Conservation (phyloP, 345 rosid species). For the Lumnitzera littorea region DNA sequence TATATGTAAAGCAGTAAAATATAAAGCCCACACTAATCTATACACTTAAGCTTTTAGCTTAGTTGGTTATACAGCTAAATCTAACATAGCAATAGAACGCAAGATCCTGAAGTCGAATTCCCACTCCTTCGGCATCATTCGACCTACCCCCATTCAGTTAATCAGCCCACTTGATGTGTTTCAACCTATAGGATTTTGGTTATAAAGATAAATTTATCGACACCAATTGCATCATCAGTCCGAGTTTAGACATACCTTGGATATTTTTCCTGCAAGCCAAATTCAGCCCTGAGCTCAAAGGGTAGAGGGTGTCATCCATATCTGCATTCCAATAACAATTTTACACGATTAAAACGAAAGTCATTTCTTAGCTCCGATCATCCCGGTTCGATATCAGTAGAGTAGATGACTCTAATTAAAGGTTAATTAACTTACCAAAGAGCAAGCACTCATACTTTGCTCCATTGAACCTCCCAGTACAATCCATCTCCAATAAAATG, state of each 20-base stretch:
- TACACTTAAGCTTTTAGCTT: too few species aligned
- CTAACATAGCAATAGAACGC: too few species aligned
- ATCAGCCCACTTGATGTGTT: too few species aligned
- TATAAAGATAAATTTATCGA: background rate
- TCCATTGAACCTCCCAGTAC: constrained; percentile 23
- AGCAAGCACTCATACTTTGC: constrained; percentile 69
- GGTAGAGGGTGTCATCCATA: constrained; percentile 85
- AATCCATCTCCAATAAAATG: constrained; percentile 41
- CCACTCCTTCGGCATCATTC: too few species aligned
- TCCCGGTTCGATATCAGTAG: background rate
- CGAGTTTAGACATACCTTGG: constrained; percentile 35
- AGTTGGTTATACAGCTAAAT: too few species aligned
- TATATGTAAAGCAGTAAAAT: too few species aligned
- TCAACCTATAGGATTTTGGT: background rate
- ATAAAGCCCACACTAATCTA: too few species aligned
- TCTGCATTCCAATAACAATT: constrained; percentile 29
- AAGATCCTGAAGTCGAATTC: too few species aligned
- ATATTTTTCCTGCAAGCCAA: constrained; percentile 80
- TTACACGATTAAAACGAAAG: background rate
- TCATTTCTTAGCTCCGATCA: background rate
- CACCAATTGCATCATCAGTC: background rate
- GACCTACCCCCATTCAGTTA: too few species aligned
- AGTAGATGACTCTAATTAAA: background rate
- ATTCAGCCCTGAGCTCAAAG: constrained; percentile 67
- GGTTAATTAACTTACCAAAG: constrained; percentile 45